phyloP scores from a whole-genome alignment of 352 stramenopile genomes.

The Pythium dissotocum region DNA sequence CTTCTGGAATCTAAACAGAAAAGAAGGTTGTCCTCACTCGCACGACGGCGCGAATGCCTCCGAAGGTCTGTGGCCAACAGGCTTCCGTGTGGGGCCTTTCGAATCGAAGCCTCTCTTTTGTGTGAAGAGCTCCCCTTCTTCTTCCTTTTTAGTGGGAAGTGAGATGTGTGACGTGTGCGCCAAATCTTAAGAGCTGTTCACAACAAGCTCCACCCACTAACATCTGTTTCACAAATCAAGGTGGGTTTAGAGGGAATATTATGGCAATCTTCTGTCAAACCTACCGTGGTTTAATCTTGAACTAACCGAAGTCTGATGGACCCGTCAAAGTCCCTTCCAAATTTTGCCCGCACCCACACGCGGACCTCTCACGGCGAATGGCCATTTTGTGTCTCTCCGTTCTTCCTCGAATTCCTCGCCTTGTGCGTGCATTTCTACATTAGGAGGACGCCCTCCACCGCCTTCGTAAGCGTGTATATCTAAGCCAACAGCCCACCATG shows the following conservation, averaged over 20 bases:
- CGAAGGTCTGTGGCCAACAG: too few species aligned
- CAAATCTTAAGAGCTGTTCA: background rate
- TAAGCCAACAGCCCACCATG: background rate
- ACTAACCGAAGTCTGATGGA: background rate
- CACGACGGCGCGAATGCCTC: too few species aligned
- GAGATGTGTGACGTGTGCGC: background rate
- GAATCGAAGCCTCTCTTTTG: too few species aligned
- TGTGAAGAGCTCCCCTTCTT: too few species aligned
- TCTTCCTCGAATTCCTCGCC: background rate
- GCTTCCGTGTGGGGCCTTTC: too few species aligned
- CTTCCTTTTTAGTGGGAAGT: too few species aligned
- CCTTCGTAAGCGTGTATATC: background rate
- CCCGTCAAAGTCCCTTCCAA: background rate
- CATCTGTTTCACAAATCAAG: background rate
- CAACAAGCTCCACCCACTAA: background rate
- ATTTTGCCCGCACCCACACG: background rate
- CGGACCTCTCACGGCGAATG: background rate
- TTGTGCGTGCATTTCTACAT: background rate
- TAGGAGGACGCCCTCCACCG: background rate
- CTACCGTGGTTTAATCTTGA: background rate
- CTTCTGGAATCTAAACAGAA: too few species aligned
- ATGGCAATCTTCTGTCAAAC: background rate
- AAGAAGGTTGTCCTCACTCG: too few species aligned
- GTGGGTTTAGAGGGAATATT: background rate
- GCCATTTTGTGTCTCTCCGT: background rate